These are phyloP conservation scores for Colletotrichum lindemuthianum DNA, from an alignment of 2,329 filamentous ascomycete genomes.

Conservation along the genomic window DNA sequence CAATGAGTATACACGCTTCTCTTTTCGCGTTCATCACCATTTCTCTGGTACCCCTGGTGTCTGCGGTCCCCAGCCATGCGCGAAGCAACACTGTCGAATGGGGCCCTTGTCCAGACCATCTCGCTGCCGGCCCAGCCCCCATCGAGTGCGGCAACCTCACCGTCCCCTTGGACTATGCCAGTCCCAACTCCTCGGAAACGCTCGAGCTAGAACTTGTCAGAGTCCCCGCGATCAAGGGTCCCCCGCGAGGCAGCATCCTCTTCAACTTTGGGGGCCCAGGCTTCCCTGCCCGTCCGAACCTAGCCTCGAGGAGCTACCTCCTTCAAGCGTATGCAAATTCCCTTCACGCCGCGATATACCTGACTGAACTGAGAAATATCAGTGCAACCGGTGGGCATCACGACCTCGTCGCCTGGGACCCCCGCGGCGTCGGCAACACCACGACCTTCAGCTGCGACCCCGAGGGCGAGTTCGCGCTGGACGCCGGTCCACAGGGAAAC, in stretches of 20 bases:
- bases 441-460: neutral
- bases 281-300: neutral
- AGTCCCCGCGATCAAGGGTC: conserved; percentile 43
- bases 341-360: neutral
- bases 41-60: too few species aligned
- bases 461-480: neutral
- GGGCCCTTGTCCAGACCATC: too few species aligned
- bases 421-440: neutral
- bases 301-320: neutral
- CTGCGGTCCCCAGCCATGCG: too few species aligned
- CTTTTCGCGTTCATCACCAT: too few species aligned
- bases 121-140: conserved; percentile 11
- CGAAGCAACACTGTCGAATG: too few species aligned
- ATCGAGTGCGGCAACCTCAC: conserved; percentile 47
- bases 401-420: conserved; percentile 40
- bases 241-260: conserved; percentile 49
- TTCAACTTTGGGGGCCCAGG: conserved; percentile 51
- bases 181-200: conserved; percentile 39
- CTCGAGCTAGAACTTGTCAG: conserved; percentile 46
- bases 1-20: too few species aligned
- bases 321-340: neutral
- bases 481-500: conserved; percentile 37
- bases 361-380: neutral
- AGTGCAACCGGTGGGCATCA: conserved; percentile 36
- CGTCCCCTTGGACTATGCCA: conserved; percentile 53